Conservation (phyloP, 2,329 filamentous ascomycete species). For the Calonectria pseudoturangicola region DNA sequence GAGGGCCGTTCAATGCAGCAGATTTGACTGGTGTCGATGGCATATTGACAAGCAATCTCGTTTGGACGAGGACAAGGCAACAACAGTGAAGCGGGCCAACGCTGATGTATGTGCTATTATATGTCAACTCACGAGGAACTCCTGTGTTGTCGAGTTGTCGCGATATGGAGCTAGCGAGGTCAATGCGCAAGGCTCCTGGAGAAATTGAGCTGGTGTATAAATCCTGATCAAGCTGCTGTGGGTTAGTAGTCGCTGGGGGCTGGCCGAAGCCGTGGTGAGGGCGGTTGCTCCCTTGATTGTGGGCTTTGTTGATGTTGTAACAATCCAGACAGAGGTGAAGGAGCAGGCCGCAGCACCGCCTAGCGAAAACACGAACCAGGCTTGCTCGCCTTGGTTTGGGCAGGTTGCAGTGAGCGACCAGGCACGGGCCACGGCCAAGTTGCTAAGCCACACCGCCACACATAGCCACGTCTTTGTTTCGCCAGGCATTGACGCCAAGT, state of each 20-base stretch:
- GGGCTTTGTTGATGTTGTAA: slow-evolving; percentile 59
- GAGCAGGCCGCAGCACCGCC: slow-evolving; percentile 34
- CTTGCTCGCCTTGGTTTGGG: slow-evolving; percentile 21
- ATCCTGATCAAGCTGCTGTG: slow-evolving; percentile 43
- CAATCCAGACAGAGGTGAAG: slow-evolving; percentile 42
- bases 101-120: slow-evolving; percentile 32
- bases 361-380: slow-evolving; percentile 50
- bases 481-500: slow-evolving; percentile 46
- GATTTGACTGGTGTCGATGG: slow-evolving; percentile 55
- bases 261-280: slow-evolving; percentile 58
- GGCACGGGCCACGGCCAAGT: slow-evolving; percentile 33
- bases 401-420: slow-evolving; percentile 42
- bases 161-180: slow-evolving; percentile 6
- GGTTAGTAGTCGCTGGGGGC: slow-evolving; percentile 57
- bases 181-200: slow-evolving; percentile 9
- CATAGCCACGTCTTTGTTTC: slow-evolving; percentile 17
- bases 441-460: slow-evolving; percentile 8
- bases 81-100: neutral
- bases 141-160: slow-evolving; percentile 24
- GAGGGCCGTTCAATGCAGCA: slow-evolving; percentile 65
- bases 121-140: slow-evolving; percentile 13
- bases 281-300: slow-evolving; percentile 54
- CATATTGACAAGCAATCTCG: slow-evolving; percentile 49
- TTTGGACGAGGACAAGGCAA: neutral
- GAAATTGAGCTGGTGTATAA: slow-evolving; percentile 29